Evolutionary conservation across 345 rosid genomes (phyloP), one percentile per base, ranked within the genome.

Genomic region (Populus pruinosa): DNA sequence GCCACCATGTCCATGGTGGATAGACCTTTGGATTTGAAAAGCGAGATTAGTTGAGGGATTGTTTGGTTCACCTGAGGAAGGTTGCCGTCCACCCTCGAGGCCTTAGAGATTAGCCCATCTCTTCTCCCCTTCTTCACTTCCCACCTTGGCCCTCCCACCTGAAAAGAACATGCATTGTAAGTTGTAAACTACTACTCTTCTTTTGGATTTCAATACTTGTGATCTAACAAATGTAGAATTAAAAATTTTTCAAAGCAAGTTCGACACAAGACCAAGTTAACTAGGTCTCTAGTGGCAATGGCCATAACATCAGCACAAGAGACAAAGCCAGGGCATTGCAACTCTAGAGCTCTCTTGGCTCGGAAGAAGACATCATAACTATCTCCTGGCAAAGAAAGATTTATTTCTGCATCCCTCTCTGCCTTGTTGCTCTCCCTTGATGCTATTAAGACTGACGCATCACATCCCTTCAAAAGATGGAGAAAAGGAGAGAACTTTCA

Each of bases 281-380:
- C 44, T 6, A 77, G 41, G 62, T 83, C 85, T 25, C 76, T 49
- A 12, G 81, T 41, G 16, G 81, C 70, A 43, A 67, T 62, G 5
- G 78, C 70, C 69, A 79, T 61, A 66, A 72, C 53, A 69, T 79
- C 75, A 8, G 80, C 74, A 31, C 82, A 83, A 29, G 78, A 83
- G 49, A 79, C 80, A 18, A 50, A 25, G 21, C 68, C 75, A 13
- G 79, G 77, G 77, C 83, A 80, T 18, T 29, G 73, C 35, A 70
- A 20, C 75, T 83, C 79, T 29, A 73, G 12, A 3, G 66, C 80
- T 61, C 72, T 64, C 73, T 77, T 65, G 49, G 69, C 83, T 20
- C 68, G 72, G 13, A 65, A 63, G 72, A 80, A 39, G 29, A 43
- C 69, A 41, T 80, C 73, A 14, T 12, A 77, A 4, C 76, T 78